phyloP scores from a whole-genome alignment of 441 rosid species.

The Arabidopsis hybrid region DNA sequence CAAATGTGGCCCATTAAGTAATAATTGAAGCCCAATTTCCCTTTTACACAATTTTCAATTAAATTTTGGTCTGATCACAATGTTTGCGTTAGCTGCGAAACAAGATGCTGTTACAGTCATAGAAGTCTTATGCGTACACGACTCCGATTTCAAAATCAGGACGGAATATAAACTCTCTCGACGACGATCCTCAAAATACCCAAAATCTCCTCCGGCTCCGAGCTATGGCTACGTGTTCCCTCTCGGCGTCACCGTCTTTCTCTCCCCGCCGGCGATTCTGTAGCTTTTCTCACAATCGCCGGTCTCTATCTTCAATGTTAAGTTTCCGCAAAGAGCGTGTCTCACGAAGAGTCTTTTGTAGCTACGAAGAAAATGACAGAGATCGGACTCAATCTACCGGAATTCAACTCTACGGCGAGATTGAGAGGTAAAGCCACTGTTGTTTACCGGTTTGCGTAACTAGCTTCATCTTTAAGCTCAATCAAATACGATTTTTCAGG shows the following conservation, averaged over 20 bases:
- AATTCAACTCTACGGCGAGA: constrained; percentile 75
- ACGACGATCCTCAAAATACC: not conserved
- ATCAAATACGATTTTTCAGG: constrained; percentile 47
- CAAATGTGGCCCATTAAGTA: no score
- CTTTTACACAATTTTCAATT: no score
- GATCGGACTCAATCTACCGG: constrained; percentile 59
- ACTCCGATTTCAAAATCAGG: constrained; percentile 13
- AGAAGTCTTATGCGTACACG: constrained; percentile 35
- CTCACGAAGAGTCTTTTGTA: constrained; percentile 32
- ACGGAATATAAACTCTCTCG: not conserved
- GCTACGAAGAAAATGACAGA: constrained; percentile 38
- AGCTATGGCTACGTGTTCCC: constrained; percentile 41
- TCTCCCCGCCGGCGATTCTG: constrained; percentile 40
- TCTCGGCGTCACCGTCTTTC: constrained; percentile 34
- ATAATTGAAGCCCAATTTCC: no score
- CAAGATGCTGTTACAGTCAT: constrained; percentile 38
- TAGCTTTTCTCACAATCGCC: constrained; percentile 19
- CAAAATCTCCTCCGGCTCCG: not conserved
- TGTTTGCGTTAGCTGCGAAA: constrained; percentile 25
- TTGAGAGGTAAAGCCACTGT: constrained; percentile 68
- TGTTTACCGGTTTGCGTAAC: not conserved
- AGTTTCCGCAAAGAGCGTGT: constrained; percentile 6
- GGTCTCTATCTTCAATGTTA: not conserved
- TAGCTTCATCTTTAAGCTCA: not conserved
- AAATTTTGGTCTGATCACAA: constrained; percentile 16